A percentile compares a stretch with the other conserved stretches of the same genome.
phyloP scores from a whole-genome alignment of 1,284 basidiomycete species.

The Puccinia horiana region DNA sequence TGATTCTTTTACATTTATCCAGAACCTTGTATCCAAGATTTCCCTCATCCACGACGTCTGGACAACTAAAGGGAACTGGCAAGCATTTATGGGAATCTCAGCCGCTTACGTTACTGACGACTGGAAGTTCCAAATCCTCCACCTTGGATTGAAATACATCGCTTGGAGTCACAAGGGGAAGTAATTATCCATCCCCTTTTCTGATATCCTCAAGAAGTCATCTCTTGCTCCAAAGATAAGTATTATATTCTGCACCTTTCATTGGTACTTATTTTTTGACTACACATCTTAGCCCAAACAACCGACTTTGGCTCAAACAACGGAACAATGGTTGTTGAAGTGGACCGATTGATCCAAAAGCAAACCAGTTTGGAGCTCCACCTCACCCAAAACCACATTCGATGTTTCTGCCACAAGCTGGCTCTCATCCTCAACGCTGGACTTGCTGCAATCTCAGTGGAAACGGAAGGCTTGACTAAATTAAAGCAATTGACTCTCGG shows the following conservation, averaged over 20 bases:
- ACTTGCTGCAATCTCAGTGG: background rate
- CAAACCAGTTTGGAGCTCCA: background rate
- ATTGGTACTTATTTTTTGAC: background rate
- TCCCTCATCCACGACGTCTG: background rate
- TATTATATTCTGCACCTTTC: background rate
- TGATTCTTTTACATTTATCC: no score
- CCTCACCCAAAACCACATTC: background rate
- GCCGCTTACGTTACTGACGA: no score
- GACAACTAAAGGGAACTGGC: slow-evolving; percentile 25
- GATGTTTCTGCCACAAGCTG: slow-evolving; percentile 21
- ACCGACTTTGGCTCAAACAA: no score
- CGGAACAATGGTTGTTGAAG: no score
- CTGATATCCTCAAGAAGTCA: background rate
- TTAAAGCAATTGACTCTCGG: background rate
- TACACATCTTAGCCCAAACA: no score
- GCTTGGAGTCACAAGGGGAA: slow-evolving; percentile 1
- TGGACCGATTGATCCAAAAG: background rate
- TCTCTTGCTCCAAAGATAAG: no score
- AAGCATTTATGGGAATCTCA: slow-evolving; percentile 14
- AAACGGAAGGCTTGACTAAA: background rate
- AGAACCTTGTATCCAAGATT: no score
- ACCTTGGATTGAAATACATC: background rate
- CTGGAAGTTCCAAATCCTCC: background rate
- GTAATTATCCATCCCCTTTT: background rate
- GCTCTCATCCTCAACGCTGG: background rate